phyloP scores from a whole-genome alignment of 2,329 filamentous ascomycete species.

The Fonsecaea pugnacius region DNA sequence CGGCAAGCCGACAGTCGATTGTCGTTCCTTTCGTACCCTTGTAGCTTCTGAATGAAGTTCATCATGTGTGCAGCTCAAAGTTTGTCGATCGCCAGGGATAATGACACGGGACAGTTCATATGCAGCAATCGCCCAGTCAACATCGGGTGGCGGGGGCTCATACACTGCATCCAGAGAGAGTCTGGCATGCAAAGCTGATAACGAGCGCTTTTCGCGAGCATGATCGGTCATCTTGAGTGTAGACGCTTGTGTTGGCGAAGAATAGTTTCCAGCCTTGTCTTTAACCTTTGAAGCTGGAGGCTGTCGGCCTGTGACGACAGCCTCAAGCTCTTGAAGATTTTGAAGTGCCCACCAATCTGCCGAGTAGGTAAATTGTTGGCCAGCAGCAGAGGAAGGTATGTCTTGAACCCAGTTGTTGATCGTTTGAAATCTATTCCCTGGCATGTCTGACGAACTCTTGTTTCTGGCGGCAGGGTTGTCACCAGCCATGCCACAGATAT shows the following conservation, averaged over 20 bases:
- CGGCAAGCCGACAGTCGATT: conserved; percentile 56
- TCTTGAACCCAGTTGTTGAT: conserved; percentile 32
- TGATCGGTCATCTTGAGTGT: conserved; percentile 76
- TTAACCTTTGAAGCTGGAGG: conserved; percentile 60
- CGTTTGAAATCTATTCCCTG: conserved; percentile 21
- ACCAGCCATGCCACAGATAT: conserved; percentile 73
- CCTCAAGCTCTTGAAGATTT: conserved; percentile 72
- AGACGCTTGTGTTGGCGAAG: conserved; percentile 85
- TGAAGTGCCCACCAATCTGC: conserved; percentile 68
- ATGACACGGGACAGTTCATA: conserved; percentile 81
- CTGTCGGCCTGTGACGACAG: conserved; percentile 57
- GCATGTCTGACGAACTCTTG: background rate
- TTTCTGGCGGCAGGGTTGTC: conserved; percentile 8
- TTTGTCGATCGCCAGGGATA: conserved; percentile 75
- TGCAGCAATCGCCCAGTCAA: conserved; percentile 83
- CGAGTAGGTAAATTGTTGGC: conserved; percentile 27
- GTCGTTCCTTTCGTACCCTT: conserved; percentile 66
- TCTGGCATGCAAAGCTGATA: conserved; percentile 35
- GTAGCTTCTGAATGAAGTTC: conserved; percentile 75
- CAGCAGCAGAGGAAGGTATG: conserved; percentile 6
- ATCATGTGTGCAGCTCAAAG: conserved; percentile 74
- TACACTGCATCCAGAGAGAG: conserved; percentile 44
- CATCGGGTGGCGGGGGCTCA: conserved; percentile 75
- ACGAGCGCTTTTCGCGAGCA: conserved; percentile 51
- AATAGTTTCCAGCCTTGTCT: conserved; percentile 71